phyloP scores from a whole-genome alignment of 2,329 filamentous ascomycete genomes.

The Exophiala xenobiotica region DNA sequence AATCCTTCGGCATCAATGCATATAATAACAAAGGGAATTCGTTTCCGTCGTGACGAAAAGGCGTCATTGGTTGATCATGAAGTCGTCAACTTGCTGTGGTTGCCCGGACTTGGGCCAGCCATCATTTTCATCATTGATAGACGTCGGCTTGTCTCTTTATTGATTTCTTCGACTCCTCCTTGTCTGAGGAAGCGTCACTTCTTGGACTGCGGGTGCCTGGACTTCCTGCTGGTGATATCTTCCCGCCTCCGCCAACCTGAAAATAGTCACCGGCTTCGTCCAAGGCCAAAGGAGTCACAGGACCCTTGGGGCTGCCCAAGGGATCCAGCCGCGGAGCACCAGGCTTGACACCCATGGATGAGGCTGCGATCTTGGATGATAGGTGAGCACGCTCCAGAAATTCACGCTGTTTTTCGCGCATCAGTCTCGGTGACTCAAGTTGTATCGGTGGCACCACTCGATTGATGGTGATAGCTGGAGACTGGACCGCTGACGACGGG shows the following conservation, averaged over 20 bases:
- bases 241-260: slow-evolving; percentile 23
- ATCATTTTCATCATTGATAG: slow-evolving; percentile 18
- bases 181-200: slow-evolving; percentile 20
- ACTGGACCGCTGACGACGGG: slow-evolving; percentile 35
- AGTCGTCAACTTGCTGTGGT: slow-evolving; percentile 7
- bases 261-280: slow-evolving; percentile 42
- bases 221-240: slow-evolving; percentile 34
- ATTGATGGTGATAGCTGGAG: slow-evolving; percentile 31
- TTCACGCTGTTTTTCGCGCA: slow-evolving; percentile 47
- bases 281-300: slow-evolving; percentile 46
- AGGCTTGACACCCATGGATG: slow-evolving; percentile 37
- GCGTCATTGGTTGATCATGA: slow-evolving; percentile 3
- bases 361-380: slow-evolving; percentile 34
- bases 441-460: slow-evolving; percentile 33
- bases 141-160: slow-evolving; percentile 24
- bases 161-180: slow-evolving; percentile 16
- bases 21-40: slow-evolving; percentile 16
- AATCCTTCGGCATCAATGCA: not conserved
- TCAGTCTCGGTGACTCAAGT: slow-evolving; percentile 35
- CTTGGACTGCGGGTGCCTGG: slow-evolving; percentile 26
- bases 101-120: not conserved
- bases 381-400: slow-evolving; percentile 39
- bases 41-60: slow-evolving; percentile 7
- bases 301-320: slow-evolving; percentile 44
- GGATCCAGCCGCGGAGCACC: slow-evolving; percentile 47